Conservation (phyloP, 1,139 yeast species). For the Pichia sp. region DNA sequence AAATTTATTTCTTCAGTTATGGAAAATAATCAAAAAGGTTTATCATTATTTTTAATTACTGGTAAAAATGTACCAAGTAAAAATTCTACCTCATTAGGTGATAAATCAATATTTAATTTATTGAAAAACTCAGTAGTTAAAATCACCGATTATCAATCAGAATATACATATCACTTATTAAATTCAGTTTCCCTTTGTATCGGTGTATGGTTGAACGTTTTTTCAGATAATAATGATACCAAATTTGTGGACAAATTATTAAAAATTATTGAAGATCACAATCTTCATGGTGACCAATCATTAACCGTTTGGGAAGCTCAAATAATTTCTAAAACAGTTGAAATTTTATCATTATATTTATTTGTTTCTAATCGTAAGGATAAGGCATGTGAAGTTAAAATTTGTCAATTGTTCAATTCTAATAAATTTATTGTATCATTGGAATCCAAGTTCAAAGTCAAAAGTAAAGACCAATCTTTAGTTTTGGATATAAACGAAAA, state of each 20-base stretch:
- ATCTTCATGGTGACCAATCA: background rate
- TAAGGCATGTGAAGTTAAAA: conserved; percentile 34
- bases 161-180: conserved; percentile 1
- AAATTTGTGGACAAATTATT: conserved; percentile 49
- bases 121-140: conserved; percentile 35
- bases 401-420: conserved; percentile 40
- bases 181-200: conserved; percentile 4
- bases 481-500: conserved; percentile 39
- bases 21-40: conserved; percentile 79
- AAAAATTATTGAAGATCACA: conserved; percentile 10
- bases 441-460: conserved; percentile 32
- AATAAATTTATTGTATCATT: conserved; percentile 32
- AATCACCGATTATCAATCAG: conserved; percentile 16
- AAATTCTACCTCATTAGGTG: conserved; percentile 37
- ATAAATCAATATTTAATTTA: conserved; percentile 3
- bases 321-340: conserved; percentile 62
- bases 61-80: conserved; percentile 34
- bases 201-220: conserved; percentile 1
- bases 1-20: conserved; percentile 71
- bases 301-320: conserved; percentile 33
- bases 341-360: conserved; percentile 65
- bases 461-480: conserved; percentile 39
- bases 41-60: conserved; percentile 68
- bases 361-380: conserved; percentile 47
- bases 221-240: conserved; percentile 36